Base-by-base conservation (phyloP, 768 basidiomycete genomes). In the Leccinellum rugosiceps region DNA sequence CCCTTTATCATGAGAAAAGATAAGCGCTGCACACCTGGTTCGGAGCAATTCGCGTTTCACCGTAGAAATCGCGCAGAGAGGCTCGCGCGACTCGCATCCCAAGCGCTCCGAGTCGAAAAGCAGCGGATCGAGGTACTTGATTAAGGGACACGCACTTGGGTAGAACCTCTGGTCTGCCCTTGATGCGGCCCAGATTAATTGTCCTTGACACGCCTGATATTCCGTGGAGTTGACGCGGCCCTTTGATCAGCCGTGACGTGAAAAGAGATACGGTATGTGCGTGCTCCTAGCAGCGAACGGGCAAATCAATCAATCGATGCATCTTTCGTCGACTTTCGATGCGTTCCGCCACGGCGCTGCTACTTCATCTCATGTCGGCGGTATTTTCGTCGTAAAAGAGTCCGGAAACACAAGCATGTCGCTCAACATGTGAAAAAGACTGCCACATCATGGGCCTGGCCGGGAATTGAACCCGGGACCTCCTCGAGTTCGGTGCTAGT, bases 391-490 rank as follows among this genome's bases (percentile, higher is more conserved):
- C 44, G 30, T 56, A 66, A 56, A 51, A 47, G 41, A 11, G 31
- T 35, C 62, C 58, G 63, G 48, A 50, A 30, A 51, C 51, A 50
- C 41, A 14, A 28, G 43, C 41, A 50, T 30, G 21, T 7, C 21
- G 31, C 45, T 21, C 30, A 25, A 7, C 19, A 28, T 34, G 32
- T 23, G 50, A 35, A 50, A 53, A 48, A 52, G 28, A 52, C 41
- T 4, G 31, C 31, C 7, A 26, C 43, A 44, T 44, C 41, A 43
- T 45, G 28, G 65, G 84, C 86, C 84, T 85, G 79, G 81, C 85
- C 82, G 85, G 85, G 86, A 87, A 87, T 88, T 87, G 86, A 89
- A 88, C 87, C 86, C 85, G 81, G 85, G 85, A 87, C 87, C 87
- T 88, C 86, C 86, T 86, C 85, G 73, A 65, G 26, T 59, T 43